Evolutionary conservation across 352 stramenopile species (phyloP).

Genomic region (Pelagophyceae sp.): DNA sequence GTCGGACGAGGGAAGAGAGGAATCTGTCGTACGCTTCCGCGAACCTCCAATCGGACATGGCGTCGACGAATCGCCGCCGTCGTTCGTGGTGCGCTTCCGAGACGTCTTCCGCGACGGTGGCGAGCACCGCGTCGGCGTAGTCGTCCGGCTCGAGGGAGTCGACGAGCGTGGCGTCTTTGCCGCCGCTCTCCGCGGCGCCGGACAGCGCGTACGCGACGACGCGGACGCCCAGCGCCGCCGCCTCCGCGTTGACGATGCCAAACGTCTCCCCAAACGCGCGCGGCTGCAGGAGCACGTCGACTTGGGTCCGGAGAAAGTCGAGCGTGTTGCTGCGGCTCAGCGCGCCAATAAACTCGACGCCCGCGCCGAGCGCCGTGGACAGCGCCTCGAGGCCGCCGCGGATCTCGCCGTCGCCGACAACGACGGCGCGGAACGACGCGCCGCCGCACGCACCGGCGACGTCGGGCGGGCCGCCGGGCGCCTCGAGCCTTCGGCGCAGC

Average conservation of each 20-base stretch:
- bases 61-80: conserved; percentile 33
- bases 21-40: conserved; percentile 29
- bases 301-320: neutral
- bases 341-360: neutral
- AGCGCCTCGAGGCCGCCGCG: neutral
- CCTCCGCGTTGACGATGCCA: conserved; percentile 7
- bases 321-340: neutral
- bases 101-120: too few relatives aligned
- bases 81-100: too few relatives aligned
- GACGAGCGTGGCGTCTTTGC: neutral
- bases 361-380: neutral
- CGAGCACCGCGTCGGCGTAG: neutral
- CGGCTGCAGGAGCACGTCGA: conserved; percentile 17
- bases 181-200: neutral
- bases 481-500: neutral
- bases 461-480: too few relatives aligned
- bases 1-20: conserved; percentile 15
- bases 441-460: too few relatives aligned
- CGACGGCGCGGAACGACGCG: neutral
- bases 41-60: conserved; percentile 20
- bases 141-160: neutral
- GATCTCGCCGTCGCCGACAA: neutral
- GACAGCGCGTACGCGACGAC: neutral
- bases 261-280: neutral
- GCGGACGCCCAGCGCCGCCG: neutral